phyloP scores from a whole-genome alignment of 371 early-diverging fungal species.

The Furculomyces boomerangus region DNA sequence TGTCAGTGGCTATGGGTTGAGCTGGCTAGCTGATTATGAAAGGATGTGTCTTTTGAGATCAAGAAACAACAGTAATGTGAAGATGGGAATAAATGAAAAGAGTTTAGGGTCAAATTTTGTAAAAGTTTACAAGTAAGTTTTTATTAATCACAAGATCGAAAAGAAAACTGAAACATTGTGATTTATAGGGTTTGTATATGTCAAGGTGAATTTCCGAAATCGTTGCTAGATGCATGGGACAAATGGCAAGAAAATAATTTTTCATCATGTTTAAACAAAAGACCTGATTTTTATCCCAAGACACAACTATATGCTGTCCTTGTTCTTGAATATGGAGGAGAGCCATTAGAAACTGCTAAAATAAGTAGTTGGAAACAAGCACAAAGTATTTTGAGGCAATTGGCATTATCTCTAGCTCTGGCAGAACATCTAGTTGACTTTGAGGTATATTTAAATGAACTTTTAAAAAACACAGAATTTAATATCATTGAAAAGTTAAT shows the following conservation, averaged over 20 bases:
- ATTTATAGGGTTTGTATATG: constrained; percentile 26
- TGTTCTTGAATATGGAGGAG: constrained; percentile 47
- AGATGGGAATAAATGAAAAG: constrained; percentile 15
- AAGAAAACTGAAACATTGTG: not conserved
- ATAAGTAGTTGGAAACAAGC: constrained; percentile 33
- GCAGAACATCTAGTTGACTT: constrained; percentile 41
- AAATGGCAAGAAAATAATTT: constrained; percentile 29
- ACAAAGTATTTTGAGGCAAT: constrained; percentile 32
- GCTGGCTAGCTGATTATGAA: constrained; percentile 22
- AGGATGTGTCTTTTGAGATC: constrained; percentile 17
- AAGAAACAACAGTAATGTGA: constrained; percentile 10
- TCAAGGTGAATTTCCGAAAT: constrained; percentile 32
- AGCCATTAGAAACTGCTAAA: constrained; percentile 24
- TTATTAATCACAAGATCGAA: not conserved
- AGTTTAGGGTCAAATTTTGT: constrained; percentile 25
- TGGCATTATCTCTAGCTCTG: constrained; percentile 33
- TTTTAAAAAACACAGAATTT: no score
- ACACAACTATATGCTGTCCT: constrained; percentile 50
- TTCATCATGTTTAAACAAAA: constrained; percentile 36
- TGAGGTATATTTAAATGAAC: constrained; percentile 21
- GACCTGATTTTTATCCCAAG: constrained; percentile 34
- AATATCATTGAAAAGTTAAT: no score
- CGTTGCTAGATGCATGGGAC: constrained; percentile 48
- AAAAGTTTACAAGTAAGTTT: constrained; percentile 12
- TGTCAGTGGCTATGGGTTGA: constrained; percentile 18